Conservation (phyloP, 495 filamentous ascomycete species). For the Hypoxylon rickii region DNA sequence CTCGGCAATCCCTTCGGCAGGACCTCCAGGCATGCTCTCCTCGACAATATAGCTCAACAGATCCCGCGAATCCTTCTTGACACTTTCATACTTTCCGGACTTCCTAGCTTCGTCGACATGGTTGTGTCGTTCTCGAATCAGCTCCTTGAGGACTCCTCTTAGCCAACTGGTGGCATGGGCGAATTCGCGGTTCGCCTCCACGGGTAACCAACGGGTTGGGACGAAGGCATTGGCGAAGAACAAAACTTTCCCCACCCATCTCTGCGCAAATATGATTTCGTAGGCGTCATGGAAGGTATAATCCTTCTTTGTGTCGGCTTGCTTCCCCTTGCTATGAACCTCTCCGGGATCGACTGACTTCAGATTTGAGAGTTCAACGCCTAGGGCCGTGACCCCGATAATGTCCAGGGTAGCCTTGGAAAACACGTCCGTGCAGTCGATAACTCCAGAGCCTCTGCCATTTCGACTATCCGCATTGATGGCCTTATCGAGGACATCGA, state of each 20-base stretch:
- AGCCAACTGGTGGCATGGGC: constrained; percentile 14
- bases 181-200: constrained; percentile 29
- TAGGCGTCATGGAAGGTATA: constrained; percentile 33
- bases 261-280: constrained; percentile 35
- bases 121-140: constrained; percentile 15
- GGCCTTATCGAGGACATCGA: constrained; percentile 3
- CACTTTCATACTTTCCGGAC: background rate
- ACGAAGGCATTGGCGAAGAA: constrained; percentile 25
- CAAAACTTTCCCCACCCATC: constrained; percentile 29
- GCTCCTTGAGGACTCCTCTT: constrained; percentile 9
- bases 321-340: background rate
- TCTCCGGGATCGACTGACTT: constrained; percentile 35
- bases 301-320: background rate
- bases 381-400: constrained; percentile 68
- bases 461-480: background rate
- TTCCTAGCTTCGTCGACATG: constrained; percentile 1
- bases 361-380: constrained; percentile 65
- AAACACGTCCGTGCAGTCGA: constrained; percentile 13
- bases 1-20: constrained; percentile 32
- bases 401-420: constrained; percentile 63
- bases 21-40: constrained; percentile 18
- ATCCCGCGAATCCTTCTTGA: constrained; percentile 12
- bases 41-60: constrained; percentile 31
- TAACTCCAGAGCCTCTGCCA: background rate
- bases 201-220: constrained; percentile 27